These are phyloP conservation scores for Metschnikowia hibisci DNA, from an alignment of 805 yeast species.

Conservation along the genomic window DNA sequence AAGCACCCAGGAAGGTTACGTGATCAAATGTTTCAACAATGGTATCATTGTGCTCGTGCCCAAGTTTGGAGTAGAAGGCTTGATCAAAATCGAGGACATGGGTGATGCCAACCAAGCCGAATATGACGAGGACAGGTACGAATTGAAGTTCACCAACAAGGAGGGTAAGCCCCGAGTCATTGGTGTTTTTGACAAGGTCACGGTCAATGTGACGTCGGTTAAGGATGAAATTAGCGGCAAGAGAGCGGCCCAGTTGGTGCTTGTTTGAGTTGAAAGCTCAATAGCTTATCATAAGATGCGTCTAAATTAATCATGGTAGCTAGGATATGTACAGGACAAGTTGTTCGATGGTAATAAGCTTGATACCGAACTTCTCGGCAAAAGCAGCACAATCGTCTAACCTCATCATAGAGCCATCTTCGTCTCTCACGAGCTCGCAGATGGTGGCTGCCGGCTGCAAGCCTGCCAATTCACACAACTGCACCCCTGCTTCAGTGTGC, in stretches of 20 bases:
- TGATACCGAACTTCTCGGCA: conserved; percentile 55
- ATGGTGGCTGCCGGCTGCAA: conserved; percentile 85
- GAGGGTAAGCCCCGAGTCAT: conserved; percentile 46
- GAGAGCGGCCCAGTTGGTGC: conserved; percentile 77
- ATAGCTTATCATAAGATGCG: neutral
- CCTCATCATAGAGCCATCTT: conserved; percentile 95
- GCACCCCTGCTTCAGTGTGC: conserved; percentile 97
- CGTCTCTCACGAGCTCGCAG: conserved; percentile 89
- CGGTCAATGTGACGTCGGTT: conserved; percentile 76
- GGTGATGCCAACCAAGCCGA: conserved; percentile 59
- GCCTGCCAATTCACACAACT: conserved; percentile 72
- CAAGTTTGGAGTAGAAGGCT: conserved; percentile 91
- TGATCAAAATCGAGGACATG: conserved; percentile 75
- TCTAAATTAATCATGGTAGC: neutral
- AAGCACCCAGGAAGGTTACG: conserved; percentile 79
- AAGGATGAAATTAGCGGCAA: conserved; percentile 87
- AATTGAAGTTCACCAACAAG: conserved; percentile 53
- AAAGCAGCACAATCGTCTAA: conserved; percentile 78
- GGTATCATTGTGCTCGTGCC: conserved; percentile 96
- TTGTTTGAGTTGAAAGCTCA: conserved; percentile 33
- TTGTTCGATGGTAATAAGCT: conserved; percentile 75
- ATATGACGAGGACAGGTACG: conserved; percentile 76
- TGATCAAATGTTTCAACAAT: conserved; percentile 87
- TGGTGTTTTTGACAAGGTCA: conserved; percentile 79
- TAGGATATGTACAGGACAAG: conserved; percentile 49